Percentiles rank a stretch among this genome's conserved stretches.
Evolutionary conservation across 345 rosid species (phyloP).

Genomic region (sweet orange (Citrus sinensis)): DVS_A1.0 CM039161.1:1882001-1882500

Average conservation of each 20-base stretch:
- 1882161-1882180: too few relatives aligned
- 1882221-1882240: too few relatives aligned
- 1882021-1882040: constrained; percentile 27
- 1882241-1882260: too few relatives aligned
- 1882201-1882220: too few relatives aligned
- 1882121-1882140: constrained; percentile 11
- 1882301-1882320: background rate
- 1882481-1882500: constrained; percentile 17
- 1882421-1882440: constrained; percentile 22
- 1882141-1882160: background rate
- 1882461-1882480: constrained; percentile 24
- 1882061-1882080: constrained; percentile 20
- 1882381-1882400: constrained; percentile 29
- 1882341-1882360: constrained; percentile 42
- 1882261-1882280: too few relatives aligned
- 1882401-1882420: constrained; percentile 1
- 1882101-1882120: constrained; percentile 22
- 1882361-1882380: constrained; percentile 35
- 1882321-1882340: constrained; percentile 17
- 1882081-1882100: constrained; percentile 31
- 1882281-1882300: too few relatives aligned
- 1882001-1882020: constrained; percentile 36
- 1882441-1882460: constrained; percentile 41
- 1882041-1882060: constrained; percentile 22
- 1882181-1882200: too few relatives aligned